A percentile compares a stretch with the other conserved stretches of the same genome.
Evolutionary conservation across 2,329 filamentous ascomycete genomes (phyloP).

Genomic region (Claviceps pazoutovae): DNA sequence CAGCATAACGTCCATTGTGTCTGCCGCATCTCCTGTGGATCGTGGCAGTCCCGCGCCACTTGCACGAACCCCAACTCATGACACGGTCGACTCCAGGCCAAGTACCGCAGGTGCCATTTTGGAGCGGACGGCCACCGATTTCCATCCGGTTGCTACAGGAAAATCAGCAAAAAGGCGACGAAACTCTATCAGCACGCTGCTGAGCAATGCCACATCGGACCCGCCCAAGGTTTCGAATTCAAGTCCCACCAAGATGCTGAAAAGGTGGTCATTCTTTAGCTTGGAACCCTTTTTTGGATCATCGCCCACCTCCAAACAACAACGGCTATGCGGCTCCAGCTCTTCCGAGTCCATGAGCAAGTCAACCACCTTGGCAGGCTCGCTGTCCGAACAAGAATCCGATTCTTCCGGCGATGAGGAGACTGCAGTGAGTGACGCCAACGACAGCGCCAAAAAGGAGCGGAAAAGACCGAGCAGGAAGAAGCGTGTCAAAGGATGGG

Average conservation of each 20-base stretch:
- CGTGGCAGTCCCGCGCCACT: slow-evolving; percentile 24
- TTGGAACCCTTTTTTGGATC: slow-evolving; percentile 40
- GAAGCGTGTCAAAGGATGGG: slow-evolving; percentile 66
- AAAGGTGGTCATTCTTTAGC: slow-evolving; percentile 49
- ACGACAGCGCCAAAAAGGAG: slow-evolving; percentile 14
- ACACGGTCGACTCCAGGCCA: slow-evolving; percentile 39
- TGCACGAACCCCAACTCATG: slow-evolving; percentile 26
- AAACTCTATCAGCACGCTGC: slow-evolving; percentile 45
- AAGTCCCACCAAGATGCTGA: slow-evolving; percentile 37
- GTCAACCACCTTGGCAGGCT: slow-evolving; percentile 14
- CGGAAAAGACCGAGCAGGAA: slow-evolving; percentile 25
- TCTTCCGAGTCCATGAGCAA: slow-evolving; percentile 27
- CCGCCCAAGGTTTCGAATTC: slow-evolving; percentile 23
- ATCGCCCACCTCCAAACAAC: slow-evolving; percentile 31
- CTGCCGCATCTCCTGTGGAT: slow-evolving; percentile 34
- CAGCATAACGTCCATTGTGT: slow-evolving; percentile 67
- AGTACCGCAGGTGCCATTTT: slow-evolving; percentile 60
- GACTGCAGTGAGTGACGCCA: slow-evolving; percentile 8
- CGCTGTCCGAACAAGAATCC: slow-evolving; percentile 23
- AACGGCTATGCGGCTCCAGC: slow-evolving; percentile 32
- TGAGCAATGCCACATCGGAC: slow-evolving; percentile 24
- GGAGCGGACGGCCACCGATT: slow-evolving; percentile 27
- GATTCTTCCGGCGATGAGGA: slow-evolving; percentile 15
- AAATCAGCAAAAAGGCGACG: slow-evolving; percentile 32
- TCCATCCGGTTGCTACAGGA: slow-evolving; percentile 6